Percentiles rank a stretch among this genome's conserved stretches.
phyloP scores from a whole-genome alignment of 305 asterid species.

The Euphrasia arctica region DNA sequence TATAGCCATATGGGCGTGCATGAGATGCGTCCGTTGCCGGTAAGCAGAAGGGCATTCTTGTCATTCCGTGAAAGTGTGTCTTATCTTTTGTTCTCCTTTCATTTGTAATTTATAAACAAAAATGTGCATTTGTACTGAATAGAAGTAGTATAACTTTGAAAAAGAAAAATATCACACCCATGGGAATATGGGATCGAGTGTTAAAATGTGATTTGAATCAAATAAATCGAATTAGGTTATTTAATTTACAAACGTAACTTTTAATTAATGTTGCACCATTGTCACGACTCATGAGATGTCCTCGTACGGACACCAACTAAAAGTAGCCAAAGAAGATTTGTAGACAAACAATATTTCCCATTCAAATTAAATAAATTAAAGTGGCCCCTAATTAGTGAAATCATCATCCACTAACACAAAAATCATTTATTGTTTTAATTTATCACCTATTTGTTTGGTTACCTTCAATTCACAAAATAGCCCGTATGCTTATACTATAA shows the following conservation, averaged over 20 bases:
- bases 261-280: neutral
- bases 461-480: too few relatives aligned
- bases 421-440: slow-evolving; percentile 28
- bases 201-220: too few relatives aligned
- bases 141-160: too few relatives aligned
- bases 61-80: slow-evolving; percentile 8
- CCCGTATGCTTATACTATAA: neutral
- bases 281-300: slow-evolving; percentile 16
- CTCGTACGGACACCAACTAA: slow-evolving; percentile 28
- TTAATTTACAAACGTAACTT: neutral
- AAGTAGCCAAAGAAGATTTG: neutral
- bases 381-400: slow-evolving; percentile 11
- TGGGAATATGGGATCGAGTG: too few relatives aligned
- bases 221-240: too few relatives aligned
- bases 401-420: slow-evolving; percentile 49
- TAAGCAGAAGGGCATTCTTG: slow-evolving; percentile 18
- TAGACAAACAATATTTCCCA: slow-evolving; percentile 21
- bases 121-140: too few relatives aligned
- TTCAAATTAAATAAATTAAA: slow-evolving; percentile 12
- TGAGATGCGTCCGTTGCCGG: too few relatives aligned
- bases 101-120: too few relatives aligned
- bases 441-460: slow-evolving; percentile 46
- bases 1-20: neutral
- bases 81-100: too few relatives aligned
- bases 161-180: too few relatives aligned